Percentiles rank a stretch among this genome's conserved stretches.
Conservation (phyloP, 2,329 filamentous ascomycete genomes). For the Aureobasidium sp. region DNA sequence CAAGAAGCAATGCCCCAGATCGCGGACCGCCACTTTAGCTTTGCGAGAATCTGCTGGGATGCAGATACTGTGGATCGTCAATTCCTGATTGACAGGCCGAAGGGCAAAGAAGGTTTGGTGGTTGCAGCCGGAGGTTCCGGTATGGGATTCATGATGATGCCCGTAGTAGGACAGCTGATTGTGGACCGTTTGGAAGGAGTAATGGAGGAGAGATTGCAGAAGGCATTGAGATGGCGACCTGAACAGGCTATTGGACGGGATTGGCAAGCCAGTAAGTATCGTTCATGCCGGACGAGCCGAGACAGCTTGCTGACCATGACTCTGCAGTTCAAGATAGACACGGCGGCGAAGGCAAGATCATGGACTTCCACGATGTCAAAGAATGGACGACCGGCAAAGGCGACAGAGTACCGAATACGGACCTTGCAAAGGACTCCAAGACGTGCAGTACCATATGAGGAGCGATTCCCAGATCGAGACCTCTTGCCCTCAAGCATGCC, state of each 20-base stretch:
- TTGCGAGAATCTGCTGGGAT: conserved; percentile 51
- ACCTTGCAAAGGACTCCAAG: background rate
- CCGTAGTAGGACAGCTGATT: conserved; percentile 45
- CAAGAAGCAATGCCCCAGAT: conserved; percentile 49
- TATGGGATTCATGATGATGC: conserved; percentile 49
- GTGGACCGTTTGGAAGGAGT: conserved; percentile 42
- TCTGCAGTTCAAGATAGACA: conserved; percentile 11
- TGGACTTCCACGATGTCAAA: conserved; percentile 13
- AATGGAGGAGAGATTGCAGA: conserved; percentile 37
- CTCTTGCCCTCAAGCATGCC: background rate
- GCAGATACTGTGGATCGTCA: conserved; percentile 49
- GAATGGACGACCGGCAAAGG: conserved; percentile 6
- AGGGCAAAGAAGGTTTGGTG: conserved; percentile 36
- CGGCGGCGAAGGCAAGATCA: conserved; percentile 7
- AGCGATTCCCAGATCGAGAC: background rate
- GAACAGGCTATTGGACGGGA: conserved; percentile 42
- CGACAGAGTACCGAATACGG: background rate
- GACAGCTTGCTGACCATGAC: background rate
- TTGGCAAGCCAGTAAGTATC: conserved; percentile 34
- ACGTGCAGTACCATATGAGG: background rate
- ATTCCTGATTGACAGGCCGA: conserved; percentile 48
- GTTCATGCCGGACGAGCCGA: background rate
- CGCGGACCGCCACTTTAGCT: conserved; percentile 42
- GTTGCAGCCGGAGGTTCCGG: conserved; percentile 48
- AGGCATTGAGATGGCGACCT: conserved; percentile 46